Evolutionary conservation across 2,329 filamentous ascomycete species (phyloP), one percentile per base, ranked within the genome.

Genomic region (Rhexocercosporidium sp.): DNA sequence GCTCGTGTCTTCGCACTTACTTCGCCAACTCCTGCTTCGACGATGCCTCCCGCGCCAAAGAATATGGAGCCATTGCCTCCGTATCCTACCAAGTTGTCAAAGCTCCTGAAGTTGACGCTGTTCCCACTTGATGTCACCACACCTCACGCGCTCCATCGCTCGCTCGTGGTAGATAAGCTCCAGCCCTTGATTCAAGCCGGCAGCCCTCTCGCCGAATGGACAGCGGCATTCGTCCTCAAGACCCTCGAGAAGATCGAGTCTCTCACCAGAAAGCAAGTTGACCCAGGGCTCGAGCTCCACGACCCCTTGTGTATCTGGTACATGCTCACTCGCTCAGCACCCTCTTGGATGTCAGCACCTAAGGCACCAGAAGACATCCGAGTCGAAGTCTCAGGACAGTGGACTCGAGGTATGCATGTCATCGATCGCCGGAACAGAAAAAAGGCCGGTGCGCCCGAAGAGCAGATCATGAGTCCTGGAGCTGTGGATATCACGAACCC

Each of bases 381-480:
- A 22, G 84, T 99, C 47, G 96, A 99, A 81, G 96, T 94, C 0
- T 82, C 87, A 2, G 96, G 95, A 1, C 96, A 98, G 82, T 99
- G 96, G 96, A 97, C 94, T 54, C 85, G 93, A 65, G 95, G 96
- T 1, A 94, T 96, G 90, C 94, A 94, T 76, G 85, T 98, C 37
- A 83, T 94, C 47, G 96, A 99, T 82, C 85, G 88, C 41, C 86
- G 96, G 53, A 80, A 81, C 44, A 81, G 88, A 63, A 82, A 81
- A 69, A 87, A 88, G 75, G 83, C 82, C 6, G 84, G 80, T 12
- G 61, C 61, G 22, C 66, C 72, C 53, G 75, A 73, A 16, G 75
- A 62, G 65, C 75, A 73, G 70, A 70, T 73, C 34, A 78, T 74
- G 64, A 76, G 71, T 39, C 75, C 71, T 44, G 77, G 76, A 6